Base-by-base conservation (phyloP, 2,329 filamentous ascomycete species). In the Elsinoe australis region DNA sequence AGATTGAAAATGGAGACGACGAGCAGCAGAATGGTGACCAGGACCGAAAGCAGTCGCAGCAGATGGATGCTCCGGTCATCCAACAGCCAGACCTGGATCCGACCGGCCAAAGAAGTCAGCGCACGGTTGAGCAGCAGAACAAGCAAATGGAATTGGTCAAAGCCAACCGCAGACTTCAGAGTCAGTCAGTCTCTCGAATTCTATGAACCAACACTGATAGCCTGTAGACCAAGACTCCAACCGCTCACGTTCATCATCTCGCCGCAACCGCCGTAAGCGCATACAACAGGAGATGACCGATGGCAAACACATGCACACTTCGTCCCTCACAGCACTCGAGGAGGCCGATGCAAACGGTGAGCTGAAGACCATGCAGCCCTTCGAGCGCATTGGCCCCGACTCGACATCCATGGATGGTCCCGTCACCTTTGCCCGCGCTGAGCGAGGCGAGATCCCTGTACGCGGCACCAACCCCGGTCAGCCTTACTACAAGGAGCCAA, bases 321-420 rank as follows among this genome's bases (percentile, higher is more conserved):
- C 63, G 6, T 67, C 66, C 5, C 62, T 74, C 2, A 69, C 72
- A 52, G 71, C 68, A 3, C 64, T 74, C 48, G 71, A 74, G 53
- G 71, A 72, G 59, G 72, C 71, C 47, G 71, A 73, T 54, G 72
- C 69, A 51, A 74, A 71, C 50, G 64, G 65, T 42, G 71, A 73
- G 51, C 57, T 72, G 44, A 58, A 67, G 33, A 62, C 66, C 51
- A 71, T 73, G 67, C 66, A 70, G 50, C 69, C 71, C 22, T 76
- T 77, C 53, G 73, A 77, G 58, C 71, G 70, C 36, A 76, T 78
- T 53, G 74, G 74, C 5, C 72, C 73, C 8, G 73, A 76, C 53
- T 70, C 67, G 56, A 75, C 74, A 36, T 72, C 68, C 46, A 78
- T 77, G 74, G 69, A 74, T 52, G 74, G 74, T 1, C 74, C 74